Evolutionary conservation across 768 basidiomycete species (phyloP).

Genomic region (Suillus paluster): DNA sequence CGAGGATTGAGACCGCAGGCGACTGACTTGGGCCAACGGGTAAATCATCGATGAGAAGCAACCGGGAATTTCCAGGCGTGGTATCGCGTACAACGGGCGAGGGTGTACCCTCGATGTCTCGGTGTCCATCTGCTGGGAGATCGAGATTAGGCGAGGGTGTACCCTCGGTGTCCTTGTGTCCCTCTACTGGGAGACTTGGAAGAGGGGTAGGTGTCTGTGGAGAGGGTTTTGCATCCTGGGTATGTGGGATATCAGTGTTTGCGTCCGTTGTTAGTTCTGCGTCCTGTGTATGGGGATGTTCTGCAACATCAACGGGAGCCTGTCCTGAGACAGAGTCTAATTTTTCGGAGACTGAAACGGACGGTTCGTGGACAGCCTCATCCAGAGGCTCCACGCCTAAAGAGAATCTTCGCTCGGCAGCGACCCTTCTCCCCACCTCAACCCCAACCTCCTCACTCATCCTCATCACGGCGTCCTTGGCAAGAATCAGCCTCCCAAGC

Average conservation of each 20-base stretch:
- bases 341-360: not conserved
- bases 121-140: not conserved
- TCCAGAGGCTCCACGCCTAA: not conserved
- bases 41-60: not conserved
- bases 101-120: not conserved
- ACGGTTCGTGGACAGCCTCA: not conserved
- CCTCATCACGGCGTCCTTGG: conserved; percentile 51
- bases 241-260: not conserved
- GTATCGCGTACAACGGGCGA: not conserved
- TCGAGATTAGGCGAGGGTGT: not conserved
- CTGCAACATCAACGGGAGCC: not conserved
- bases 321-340: not conserved
- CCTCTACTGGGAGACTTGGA: not conserved
- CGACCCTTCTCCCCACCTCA: conserved; percentile 56
- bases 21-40: conserved; percentile 6
- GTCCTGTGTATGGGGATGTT: not conserved
- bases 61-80: not conserved
- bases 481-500: conserved; percentile 54
- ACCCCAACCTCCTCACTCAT: conserved; percentile 61
- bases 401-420: conserved; percentile 19
- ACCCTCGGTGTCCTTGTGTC: not conserved
- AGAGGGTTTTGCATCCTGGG: not conserved
- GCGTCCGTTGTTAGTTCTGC: not conserved
- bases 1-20: conserved; percentile 23
- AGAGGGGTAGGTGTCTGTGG: not conserved